Base-by-base conservation (phyloP, 2,329 filamentous ascomycete genomes). In the Niveomyces coronatus region DNA sequence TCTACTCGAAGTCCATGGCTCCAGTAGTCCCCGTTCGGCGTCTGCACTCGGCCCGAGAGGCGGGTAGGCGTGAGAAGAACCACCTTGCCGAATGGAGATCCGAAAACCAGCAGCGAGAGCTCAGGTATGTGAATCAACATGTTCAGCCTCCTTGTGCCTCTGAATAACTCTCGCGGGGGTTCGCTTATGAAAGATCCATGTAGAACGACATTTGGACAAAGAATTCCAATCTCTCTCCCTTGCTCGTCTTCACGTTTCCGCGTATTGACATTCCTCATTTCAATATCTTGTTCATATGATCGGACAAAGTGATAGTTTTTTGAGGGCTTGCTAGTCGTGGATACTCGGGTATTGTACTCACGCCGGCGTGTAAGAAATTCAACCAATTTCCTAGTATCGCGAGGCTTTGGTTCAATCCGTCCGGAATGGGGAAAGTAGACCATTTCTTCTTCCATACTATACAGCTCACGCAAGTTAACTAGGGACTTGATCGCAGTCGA, bases 91-190 rank as follows among this genome's bases (percentile, higher is more conserved):
- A 70, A 71, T n/a, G 77, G 70, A 9, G 77, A 79, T 1, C 71
- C 84, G 1, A 80, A 61, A 3, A 85, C 63, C 8, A 87, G 70
- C 11, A 87, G 62, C n/a, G 69, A 79, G 1, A 91, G 63, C 47
- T 84, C 77, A 0, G 80, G 79, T 1, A 88, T 74, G 35, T 78
- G 68, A 0, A 70, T 60, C 26, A 76, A 57, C 66, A 83, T 76
- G 57, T 71, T 79, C 16, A 85, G 44, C 31, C 45, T 51, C 38
- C 50, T 63, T 37, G 53, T 64, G 9, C 50, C 53, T 20, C 56
- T 46, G 35, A 63, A 62, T 24, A 52, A 48, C 1, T 44, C 42
- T 11, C 45, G 41, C 13, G 52, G 36, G 5, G 31, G 40, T 11
- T 43, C 44, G 9, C 51, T 49, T 3, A 43, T 40, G 22, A 50